Percentiles rank a stretch among this genome's conserved stretches.
Evolutionary conservation across 768 basidiomycete genomes (phyloP).

Genomic region (Cyclocybe cylindracea): DNA sequence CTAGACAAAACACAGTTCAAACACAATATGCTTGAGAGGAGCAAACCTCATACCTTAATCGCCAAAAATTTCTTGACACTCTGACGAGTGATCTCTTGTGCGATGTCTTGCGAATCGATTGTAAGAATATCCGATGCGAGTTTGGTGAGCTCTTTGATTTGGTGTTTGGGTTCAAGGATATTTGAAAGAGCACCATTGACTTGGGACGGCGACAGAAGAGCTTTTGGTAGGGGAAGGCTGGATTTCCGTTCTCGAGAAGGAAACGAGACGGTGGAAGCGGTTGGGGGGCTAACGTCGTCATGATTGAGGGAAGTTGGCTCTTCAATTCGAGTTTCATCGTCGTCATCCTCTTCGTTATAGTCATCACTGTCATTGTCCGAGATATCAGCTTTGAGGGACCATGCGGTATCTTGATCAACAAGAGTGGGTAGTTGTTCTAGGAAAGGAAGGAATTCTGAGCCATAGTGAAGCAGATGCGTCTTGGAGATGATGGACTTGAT

Average conservation of each 20-base stretch:
- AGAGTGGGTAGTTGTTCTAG: constrained; percentile 64
- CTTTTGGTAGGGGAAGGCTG: constrained; percentile 61
- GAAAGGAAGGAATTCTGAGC: constrained; percentile 81
- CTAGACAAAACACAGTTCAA: constrained; percentile 37
- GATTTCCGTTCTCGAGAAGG: constrained; percentile 63
- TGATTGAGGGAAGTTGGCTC: constrained; percentile 9
- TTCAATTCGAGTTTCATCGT: constrained; percentile 39
- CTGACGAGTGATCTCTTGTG: constrained; percentile 82
- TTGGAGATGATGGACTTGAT: constrained; percentile 80
- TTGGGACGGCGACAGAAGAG: constrained; percentile 38
- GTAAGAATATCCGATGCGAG: constrained; percentile 58
- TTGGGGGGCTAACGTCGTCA: constrained; percentile 1
- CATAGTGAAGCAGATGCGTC: constrained; percentile 83
- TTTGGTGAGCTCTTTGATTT: constrained; percentile 62
- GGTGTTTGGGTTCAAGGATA: constrained; percentile 48
- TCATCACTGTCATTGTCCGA: constrained; percentile 65
- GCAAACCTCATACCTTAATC: constrained; percentile 61
- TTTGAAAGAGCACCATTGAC: constrained; percentile 27
- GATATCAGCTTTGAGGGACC: constrained; percentile 72
- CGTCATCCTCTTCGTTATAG: constrained; percentile 59
- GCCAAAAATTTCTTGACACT: constrained; percentile 69
- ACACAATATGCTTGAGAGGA: constrained; percentile 7
- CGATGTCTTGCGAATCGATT: constrained; percentile 67
- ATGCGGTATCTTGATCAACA: constrained; percentile 67
- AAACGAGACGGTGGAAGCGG: constrained; percentile 10